Evolutionary conservation across 2,329 filamentous ascomycete genomes (phyloP).

Genomic region (Xenoacremonium recifei): DNA sequence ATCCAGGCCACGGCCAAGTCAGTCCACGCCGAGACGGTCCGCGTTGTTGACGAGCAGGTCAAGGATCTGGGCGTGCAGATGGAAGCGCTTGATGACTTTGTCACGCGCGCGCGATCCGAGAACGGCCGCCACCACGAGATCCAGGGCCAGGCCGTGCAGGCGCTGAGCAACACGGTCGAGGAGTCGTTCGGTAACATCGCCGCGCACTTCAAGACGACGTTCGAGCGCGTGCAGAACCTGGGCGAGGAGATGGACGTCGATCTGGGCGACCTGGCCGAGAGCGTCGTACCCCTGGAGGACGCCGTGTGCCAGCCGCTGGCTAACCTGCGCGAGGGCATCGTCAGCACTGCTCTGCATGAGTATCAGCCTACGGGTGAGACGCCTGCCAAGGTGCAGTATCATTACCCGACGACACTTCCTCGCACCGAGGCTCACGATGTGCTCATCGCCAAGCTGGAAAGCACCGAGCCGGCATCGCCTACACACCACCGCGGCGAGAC

Average conservation of each 20-base stretch:
- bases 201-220: conserved; percentile 66
- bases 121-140: conserved; percentile 75
- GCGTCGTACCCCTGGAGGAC: conserved; percentile 58
- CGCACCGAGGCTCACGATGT: conserved; percentile 58
- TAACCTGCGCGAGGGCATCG: conserved; percentile 69
- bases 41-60: conserved; percentile 87
- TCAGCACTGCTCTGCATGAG: conserved; percentile 65
- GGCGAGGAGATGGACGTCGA: conserved; percentile 65
- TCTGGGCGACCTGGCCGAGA: conserved; percentile 55
- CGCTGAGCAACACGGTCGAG: conserved; percentile 66
- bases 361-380: conserved; percentile 85
- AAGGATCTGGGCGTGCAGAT: conserved; percentile 85
- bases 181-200: conserved; percentile 71
- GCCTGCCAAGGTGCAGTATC: conserved; percentile 76
- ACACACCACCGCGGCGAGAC: conserved; percentile 18
- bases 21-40: conserved; percentile 86
- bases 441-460: conserved; percentile 42
- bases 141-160: conserved; percentile 64
- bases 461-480: conserved; percentile 17
- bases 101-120: conserved; percentile 75
- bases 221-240: conserved; percentile 66
- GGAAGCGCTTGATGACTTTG: conserved; percentile 85
- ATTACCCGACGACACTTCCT: conserved; percentile 77
- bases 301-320: conserved; percentile 67
- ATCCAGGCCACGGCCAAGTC: conserved; percentile 82